Base-by-base conservation (phyloP, 768 basidiomycete species). In the Boletus rufocinnamomeus region DNA sequence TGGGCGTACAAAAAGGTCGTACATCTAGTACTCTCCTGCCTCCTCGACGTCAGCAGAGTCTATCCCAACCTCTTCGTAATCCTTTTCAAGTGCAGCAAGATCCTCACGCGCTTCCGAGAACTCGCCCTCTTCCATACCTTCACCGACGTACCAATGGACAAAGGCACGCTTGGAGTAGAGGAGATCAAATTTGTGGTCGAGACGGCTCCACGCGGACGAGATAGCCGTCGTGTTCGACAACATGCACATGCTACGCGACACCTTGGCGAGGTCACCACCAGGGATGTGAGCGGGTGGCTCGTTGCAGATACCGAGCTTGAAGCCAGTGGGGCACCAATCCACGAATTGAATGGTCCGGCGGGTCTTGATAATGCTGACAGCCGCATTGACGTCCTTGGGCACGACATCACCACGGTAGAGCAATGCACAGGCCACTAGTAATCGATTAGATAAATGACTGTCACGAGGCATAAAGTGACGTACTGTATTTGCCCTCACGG, bases 101-200 rank as follows among this genome's bases (percentile, higher is more conserved):
- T 99, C 96, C 79, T 99, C 97, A 59, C 96, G 90, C 21, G 96
- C 96, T 80, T 98, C 96, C 21, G 93, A 95, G 80, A 98, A 98
- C 79, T 99, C 96, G 73, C 96, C 96, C 84, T 89, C 86, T 72
- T 89, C 85, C 86, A 89, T 89, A 70, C 87, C 86, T 73, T 89
- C 86, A 60, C 87, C 85, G 59, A 88, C 87, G 73, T 91, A 84
- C 84, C 82, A 81, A 71, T 82, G 79, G 10, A 80, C 78, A 63
- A 82, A 75, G 25, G 75, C 77, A 64, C 84, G 80, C 80, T 86
- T 73, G 74, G 87, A 87, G 78, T 89, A 89, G 41, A 90, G 80
- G 46, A 90, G 78, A 68, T 90, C 88, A 69, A 90, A 90, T 73
- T 90, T 90, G 79, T 89, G 87, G 78, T 90, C 74, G 65, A 86